Base-by-base conservation (phyloP, 2,329 filamentous ascomycete species). In the Elsinoe perseae region DNA sequence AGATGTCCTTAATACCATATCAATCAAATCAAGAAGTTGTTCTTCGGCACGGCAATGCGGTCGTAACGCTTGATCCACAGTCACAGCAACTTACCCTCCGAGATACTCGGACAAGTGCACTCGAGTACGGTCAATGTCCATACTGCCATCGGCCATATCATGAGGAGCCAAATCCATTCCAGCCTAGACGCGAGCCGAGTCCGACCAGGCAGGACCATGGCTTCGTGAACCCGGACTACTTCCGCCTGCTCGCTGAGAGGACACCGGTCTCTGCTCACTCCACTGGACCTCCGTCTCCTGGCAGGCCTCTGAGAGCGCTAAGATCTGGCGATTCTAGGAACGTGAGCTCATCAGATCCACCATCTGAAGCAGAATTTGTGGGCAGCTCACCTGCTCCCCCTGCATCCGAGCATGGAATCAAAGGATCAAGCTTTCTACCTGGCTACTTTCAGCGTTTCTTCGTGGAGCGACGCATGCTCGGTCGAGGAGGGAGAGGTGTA, bases 391-490 rank as follows among this genome's bases (percentile, higher is more conserved):
- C 76, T 12, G 65, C 71, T 14, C 66, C 72, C 4, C 6, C 42
- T 16, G 16, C n/a, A 14, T 59, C 65, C 10, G 63, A 71, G 10
- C 83, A 87, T 59, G 85, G 87, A 25, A 98, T 98, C 56, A 88
- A 88, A 28, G 82, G 84, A 56, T 83, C 88, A 25, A 90, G 93
- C 0, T 96, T 98, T 65, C 95, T 86, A 63, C 91, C 87, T 5
- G 85, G 91, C 63, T 98, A 97, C 68, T 97, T 97, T 73, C 83
- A 87, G 64, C 86, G 83, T 12, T 97, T 96, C 71, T 98, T 98
- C 65, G 84, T 90, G 3, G 91, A 95, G 65, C 89, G 97, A 70
- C 79, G 81, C 4, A 85, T 92, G 65, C 77, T 98, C 0, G 93
- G 93, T 0, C 82, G 86, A 65, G 93, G 95, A 20, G 93, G 95